Percentiles rank a stretch among this genome's conserved stretches.
Evolutionary conservation across 257 asterid genomes (phyloP).

Genomic region (Leptodermis oblonga): DNA sequence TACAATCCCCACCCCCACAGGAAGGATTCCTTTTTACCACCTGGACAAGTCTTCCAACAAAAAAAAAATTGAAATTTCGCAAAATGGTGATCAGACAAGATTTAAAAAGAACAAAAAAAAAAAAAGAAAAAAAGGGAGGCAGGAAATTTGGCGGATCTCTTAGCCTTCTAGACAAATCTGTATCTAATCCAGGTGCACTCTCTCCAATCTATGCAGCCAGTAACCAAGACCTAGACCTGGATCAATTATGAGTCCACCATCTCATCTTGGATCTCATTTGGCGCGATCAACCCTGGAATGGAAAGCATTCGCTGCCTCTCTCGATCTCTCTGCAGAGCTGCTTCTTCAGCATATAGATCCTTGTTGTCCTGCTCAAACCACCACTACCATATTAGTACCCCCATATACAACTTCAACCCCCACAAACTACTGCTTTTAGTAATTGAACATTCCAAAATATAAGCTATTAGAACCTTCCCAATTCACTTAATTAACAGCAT

Average conservation of each 20-base stretch:
- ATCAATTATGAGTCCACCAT: conserved; percentile 67
- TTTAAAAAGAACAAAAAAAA: too few relatives aligned
- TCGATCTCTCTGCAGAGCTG: conserved; percentile 81
- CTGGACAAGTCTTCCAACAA: conserved; percentile 1
- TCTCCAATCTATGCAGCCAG: too few relatives aligned
- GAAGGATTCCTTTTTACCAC: background rate
- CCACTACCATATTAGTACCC: background rate
- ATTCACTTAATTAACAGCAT: background rate
- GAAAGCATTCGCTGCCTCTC: conserved; percentile 84
- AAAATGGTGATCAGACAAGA: background rate
- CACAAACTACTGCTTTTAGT: too few relatives aligned
- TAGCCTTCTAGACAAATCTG: background rate
- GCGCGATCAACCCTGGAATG: conserved; percentile 87
- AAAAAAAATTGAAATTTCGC: background rate
- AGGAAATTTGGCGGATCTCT: background rate
- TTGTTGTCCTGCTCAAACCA: conserved; percentile 71
- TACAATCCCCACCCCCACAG: conserved; percentile 1
- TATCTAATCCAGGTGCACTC: conserved; percentile 1
- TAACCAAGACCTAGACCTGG: too few relatives aligned
- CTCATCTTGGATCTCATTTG: conserved; percentile 88
- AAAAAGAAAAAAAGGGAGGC: too few relatives aligned
- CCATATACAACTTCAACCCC: background rate
- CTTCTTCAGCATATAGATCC: conserved; percentile 92
- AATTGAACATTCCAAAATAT: too few relatives aligned
- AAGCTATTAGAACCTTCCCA: background rate